Evolutionary conservation across 148 eudicot genomes (phyloP).

Genomic region (Talinum fruticosum): DNA sequence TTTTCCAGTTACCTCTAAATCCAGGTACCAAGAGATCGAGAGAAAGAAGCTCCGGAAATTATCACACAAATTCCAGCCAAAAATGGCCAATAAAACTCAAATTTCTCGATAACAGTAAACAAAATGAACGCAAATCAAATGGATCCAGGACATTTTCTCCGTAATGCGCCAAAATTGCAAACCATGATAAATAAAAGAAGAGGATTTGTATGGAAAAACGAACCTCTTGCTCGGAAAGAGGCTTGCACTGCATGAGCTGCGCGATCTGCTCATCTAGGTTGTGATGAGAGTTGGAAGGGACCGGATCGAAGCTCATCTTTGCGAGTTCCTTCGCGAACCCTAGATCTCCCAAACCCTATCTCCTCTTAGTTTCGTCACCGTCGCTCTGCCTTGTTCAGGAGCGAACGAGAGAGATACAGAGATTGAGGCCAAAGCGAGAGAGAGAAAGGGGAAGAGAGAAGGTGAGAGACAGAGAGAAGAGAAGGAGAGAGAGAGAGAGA

Average conservation of each 20-base stretch:
- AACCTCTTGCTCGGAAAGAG: slow-evolving; percentile 81
- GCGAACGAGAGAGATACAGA: slow-evolving; percentile 5
- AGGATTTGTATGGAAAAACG: not conserved
- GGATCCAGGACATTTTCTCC: slow-evolving; percentile 11
- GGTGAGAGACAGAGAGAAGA: not conserved
- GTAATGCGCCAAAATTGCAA: not conserved
- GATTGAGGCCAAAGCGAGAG: slow-evolving; percentile 4
- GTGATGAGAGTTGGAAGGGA: slow-evolving; percentile 52
- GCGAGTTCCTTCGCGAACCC: slow-evolving; percentile 22
- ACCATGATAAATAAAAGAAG: not conserved
- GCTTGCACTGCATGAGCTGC: slow-evolving; percentile 95
- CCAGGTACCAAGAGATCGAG: not conserved
- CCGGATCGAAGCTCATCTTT: slow-evolving; percentile 77
- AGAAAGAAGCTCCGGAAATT: slow-evolving; percentile 2
- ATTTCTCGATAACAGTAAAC: not conserved
- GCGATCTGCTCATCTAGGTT: slow-evolving; percentile 81
- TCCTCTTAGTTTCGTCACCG: slow-evolving; percentile 17
- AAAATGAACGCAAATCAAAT: slow-evolving; percentile 5
- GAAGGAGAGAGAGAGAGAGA: not conserved
- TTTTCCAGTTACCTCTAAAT: not conserved
- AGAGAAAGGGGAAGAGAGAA: slow-evolving; percentile 7
- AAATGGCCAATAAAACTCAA: slow-evolving; percentile 5
- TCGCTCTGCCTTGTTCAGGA: not conserved
- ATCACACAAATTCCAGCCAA: slow-evolving; percentile 10
- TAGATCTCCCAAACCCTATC: slow-evolving; percentile 28